phyloP scores from a whole-genome alignment of 345 rosid genomes.

The Angophora floribunda region DNA sequence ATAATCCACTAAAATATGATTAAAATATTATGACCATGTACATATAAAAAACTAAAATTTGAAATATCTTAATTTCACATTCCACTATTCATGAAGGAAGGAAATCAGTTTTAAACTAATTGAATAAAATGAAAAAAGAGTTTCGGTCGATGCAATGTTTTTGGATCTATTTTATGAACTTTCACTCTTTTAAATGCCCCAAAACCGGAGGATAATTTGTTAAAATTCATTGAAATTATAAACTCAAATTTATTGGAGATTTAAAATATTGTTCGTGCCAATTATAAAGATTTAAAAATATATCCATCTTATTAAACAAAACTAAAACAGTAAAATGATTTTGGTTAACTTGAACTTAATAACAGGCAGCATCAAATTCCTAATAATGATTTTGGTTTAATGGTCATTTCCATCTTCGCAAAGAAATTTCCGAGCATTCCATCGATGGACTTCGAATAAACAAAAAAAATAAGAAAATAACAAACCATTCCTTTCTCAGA shows the following conservation, averaged over 20 bases:
- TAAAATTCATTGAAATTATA: not conserved
- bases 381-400: no score
- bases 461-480: no score
- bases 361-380: not conserved
- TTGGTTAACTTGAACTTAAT: not conserved
- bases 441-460: no score
- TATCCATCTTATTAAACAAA: not conserved
- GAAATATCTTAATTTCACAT: no score
- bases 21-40: not conserved
- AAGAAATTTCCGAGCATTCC: no score
- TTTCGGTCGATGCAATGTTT: not conserved
- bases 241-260: not conserved
- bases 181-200: no score
- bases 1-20: not conserved
- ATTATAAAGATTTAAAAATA: not conserved
- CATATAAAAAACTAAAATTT: no score
- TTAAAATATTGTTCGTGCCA: not conserved
- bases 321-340: not conserved
- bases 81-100: no score
- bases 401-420: no score
- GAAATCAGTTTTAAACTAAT: no score
- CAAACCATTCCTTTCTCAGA: no score
- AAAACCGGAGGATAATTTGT: not conserved
- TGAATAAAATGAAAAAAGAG: not conserved
- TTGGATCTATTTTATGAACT: not conserved